Percentiles rank a stretch among this genome's conserved stretches.
phyloP scores from a whole-genome alignment of 176 grass and related monocot species.

The Urochloa ruziziensis region DNA sequence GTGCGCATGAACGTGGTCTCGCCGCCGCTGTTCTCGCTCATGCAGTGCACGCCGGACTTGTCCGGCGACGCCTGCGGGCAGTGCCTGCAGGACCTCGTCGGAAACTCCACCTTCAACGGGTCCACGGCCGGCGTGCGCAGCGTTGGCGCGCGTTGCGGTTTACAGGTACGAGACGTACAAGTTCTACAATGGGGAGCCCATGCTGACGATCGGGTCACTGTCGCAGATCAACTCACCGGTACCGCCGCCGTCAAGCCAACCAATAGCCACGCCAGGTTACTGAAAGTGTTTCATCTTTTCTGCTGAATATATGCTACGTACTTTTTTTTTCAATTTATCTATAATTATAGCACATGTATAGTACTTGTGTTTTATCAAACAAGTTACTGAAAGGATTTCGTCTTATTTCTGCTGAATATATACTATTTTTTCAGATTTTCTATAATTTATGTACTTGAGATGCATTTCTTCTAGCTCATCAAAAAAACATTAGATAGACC shows the following conservation, averaged over 20 bases:
- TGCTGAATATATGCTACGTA: too few relatives aligned
- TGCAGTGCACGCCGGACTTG: slow-evolving; percentile 25
- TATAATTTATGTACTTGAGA: too few relatives aligned
- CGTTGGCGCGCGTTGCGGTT: not conserved
- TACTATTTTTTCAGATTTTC: too few relatives aligned
- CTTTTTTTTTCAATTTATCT: too few relatives aligned
- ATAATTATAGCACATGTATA: too few relatives aligned
- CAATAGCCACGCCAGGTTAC: too few relatives aligned
- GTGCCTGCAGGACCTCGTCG: not conserved
- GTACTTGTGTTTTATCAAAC: too few relatives aligned
- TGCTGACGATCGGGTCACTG: not conserved
- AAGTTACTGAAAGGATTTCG: too few relatives aligned
- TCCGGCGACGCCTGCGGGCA: not conserved
- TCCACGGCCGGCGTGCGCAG: not conserved
- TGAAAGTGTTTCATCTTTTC: not conserved
- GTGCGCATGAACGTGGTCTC: not conserved
- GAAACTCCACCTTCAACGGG: not conserved
- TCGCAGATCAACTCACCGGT: not conserved
- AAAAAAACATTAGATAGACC: not conserved
- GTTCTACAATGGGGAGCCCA: not conserved
- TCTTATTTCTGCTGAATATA: too few relatives aligned
- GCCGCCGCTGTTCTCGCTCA: slow-evolving; percentile 23
- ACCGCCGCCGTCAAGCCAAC: too few relatives aligned
- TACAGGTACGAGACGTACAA: slow-evolving; percentile 4
- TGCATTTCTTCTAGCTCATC: too few relatives aligned